Evolutionary conservation across 148 eudicot genomes (phyloP), one percentile per base, ranked within the genome.

Genomic region (Salicornia ramosissima): DNA sequence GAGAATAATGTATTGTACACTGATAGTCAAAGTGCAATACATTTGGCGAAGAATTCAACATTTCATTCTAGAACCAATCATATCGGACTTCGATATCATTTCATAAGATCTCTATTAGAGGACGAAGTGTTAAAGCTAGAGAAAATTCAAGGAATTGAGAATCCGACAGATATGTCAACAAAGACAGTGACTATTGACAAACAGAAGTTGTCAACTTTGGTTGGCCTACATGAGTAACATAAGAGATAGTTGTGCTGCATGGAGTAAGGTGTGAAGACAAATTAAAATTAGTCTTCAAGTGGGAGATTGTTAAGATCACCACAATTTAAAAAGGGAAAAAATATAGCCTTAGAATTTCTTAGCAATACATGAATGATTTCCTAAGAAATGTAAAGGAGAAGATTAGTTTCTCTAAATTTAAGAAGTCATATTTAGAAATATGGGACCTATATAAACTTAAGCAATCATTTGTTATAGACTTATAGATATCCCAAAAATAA

Each of bases 1-100:
- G 55, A 28, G 56, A n/a, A 56, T 24, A 68, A 49, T 60, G 40
- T 47, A n/a, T 2, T 67, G 45, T 68, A 14, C 24, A 43, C 68
- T 59, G 74, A 69, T 22, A 75, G 61, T 51, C 74, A 69, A 10
- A 75, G 78, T 60, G 67, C 58, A 1, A 67, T 75, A 51, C 67
- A 75, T 34, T 34, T 60, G 31, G 57, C 60, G 18, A 52, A 68
- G 49, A 68, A 68, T 34, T 54, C 61, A 31, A 10, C 56, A 21
- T 70, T 51, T 70, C 74, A 70, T 28, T 70, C 45, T 16, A 70
- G 40, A 24, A 53, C 62, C 26, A 76, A 70, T 16, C 79, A 76
- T 58, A 76, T 63, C 1, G 65, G 54, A 26, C 24, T 49, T 13
- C 46, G 4, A 13, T 64, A 42, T 64, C 67, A 64, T 15, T 64